These are phyloP conservation scores for Pinus albicaulis DNA, from an alignment of 75 land plant genomes.

Conservation along the genomic window DNA sequence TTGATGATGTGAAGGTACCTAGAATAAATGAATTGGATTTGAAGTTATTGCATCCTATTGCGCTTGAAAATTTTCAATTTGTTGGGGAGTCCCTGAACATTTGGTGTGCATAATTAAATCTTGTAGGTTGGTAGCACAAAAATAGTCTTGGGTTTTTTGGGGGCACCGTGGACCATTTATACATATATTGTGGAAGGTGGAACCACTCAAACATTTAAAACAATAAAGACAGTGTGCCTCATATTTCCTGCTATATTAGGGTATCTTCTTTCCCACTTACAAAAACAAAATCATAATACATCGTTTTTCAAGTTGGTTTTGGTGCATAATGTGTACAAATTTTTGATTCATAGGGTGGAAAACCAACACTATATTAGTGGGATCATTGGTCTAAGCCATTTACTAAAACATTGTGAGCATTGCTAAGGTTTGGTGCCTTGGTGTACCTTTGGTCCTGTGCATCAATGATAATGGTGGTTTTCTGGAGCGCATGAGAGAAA, in stretches of 20 bases:
- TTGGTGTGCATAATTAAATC: background rate
- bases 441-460: too few relatives aligned
- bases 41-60: too few relatives aligned
- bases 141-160: slow-evolving; percentile 93
- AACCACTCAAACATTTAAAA: slow-evolving; percentile 84
- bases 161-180: slow-evolving; percentile 99
- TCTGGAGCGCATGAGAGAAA: too few relatives aligned
- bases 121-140: slow-evolving; percentile 77
- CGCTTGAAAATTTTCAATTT: too few relatives aligned
- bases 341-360: slow-evolving; percentile 99
- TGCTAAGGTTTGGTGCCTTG: too few relatives aligned
- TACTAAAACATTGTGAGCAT: slow-evolving; percentile 27
- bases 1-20: too few relatives aligned
- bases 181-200: slow-evolving; percentile 95
- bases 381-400: slow-evolving; percentile 95
- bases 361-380: slow-evolving; percentile 92
- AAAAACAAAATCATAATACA: slow-evolving; percentile 75
- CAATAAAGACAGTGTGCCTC: slow-evolving; percentile 92
- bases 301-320: slow-evolving; percentile 76
- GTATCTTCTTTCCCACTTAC: slow-evolving; percentile 74
- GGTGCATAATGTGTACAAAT: slow-evolving; percentile 98
- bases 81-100: too few relatives aligned
- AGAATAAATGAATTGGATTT: too few relatives aligned
- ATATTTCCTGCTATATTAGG: slow-evolving; percentile 68
- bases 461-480: too few relatives aligned